These are phyloP conservation scores for Oleoguttula mirabilis DNA, from an alignment of 495 filamentous ascomycete species.

Conservation along the genomic window DNA sequence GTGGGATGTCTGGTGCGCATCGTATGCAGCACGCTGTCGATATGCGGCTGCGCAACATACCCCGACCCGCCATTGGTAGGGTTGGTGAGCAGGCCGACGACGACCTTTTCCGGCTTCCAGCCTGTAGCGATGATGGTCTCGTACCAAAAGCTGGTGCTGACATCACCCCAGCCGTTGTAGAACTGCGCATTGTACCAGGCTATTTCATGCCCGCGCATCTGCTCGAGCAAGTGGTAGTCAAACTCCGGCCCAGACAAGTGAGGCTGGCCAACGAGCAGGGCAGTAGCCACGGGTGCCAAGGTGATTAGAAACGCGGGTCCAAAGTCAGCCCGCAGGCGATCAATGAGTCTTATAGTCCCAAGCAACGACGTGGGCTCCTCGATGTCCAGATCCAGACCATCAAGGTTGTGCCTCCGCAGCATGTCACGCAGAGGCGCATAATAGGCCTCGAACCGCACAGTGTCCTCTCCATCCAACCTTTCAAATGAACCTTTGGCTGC, in stretches of 20 bases:
- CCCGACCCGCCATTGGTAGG: slow-evolving; percentile 28
- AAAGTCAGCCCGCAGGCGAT: slow-evolving; percentile 32
- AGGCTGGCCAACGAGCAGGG: slow-evolving; percentile 26
- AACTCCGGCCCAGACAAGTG: slow-evolving; percentile 32
- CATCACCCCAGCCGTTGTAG: slow-evolving; percentile 36
- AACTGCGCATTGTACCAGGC: slow-evolving; percentile 37
- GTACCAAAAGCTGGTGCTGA: slow-evolving; percentile 25
- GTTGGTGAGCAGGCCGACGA: slow-evolving; percentile 33
- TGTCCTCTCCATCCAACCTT: slow-evolving; percentile 26
- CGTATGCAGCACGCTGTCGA: slow-evolving; percentile 18
- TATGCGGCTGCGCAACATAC: slow-evolving; percentile 20
- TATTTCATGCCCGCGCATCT: slow-evolving; percentile 24
- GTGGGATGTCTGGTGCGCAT: slow-evolving; percentile 20
- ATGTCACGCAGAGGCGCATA: slow-evolving; percentile 30
- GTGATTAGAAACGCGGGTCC: slow-evolving; percentile 36
- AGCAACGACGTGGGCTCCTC: slow-evolving; percentile 31
- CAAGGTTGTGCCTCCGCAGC: slow-evolving; percentile 25
- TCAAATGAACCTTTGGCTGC: slow-evolving; percentile 32
- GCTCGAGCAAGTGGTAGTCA: slow-evolving; percentile 30
- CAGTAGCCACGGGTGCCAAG: slow-evolving; percentile 34
- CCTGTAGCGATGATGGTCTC: slow-evolving; percentile 29
- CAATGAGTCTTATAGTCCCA: slow-evolving; percentile 27
- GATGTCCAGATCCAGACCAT: slow-evolving; percentile 36
- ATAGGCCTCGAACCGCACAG: slow-evolving; percentile 30
- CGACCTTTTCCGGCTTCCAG: slow-evolving; percentile 31